A percentile compares a stretch with the other conserved stretches of the same genome.
Conservation (phyloP, 305 asterid genomes). For the Fraxinus latifolia region DNA sequence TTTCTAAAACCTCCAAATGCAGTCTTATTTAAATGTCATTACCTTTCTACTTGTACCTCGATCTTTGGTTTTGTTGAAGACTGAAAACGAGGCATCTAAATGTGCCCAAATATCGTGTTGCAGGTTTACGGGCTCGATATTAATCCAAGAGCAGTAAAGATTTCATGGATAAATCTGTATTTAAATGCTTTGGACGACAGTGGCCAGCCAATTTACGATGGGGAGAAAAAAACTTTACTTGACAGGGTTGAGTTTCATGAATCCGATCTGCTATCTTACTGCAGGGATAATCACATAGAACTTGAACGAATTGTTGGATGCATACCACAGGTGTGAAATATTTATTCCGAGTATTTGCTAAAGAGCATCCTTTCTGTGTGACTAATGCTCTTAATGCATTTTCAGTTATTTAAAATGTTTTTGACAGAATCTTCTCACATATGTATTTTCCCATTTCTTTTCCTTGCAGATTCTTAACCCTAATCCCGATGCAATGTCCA, state of each 20-base stretch:
- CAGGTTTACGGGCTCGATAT: constrained; percentile 99
- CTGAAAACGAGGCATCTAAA: constrained; percentile 12
- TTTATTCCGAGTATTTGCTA: constrained; percentile 5
- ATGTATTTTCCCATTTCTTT: not conserved
- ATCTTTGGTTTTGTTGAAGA: constrained; percentile 7
- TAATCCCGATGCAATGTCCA: constrained; percentile 99
- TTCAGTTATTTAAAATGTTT: not conserved
- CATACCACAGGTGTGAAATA: constrained; percentile 82
- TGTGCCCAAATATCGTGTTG: constrained; percentile 24
- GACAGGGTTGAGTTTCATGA: constrained; percentile 94
- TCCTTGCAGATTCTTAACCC: constrained; percentile 79
- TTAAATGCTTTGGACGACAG: constrained; percentile 88
- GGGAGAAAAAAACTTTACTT: constrained; percentile 75
- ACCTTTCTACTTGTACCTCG: not conserved
- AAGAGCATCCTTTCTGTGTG: constrained; percentile 5
- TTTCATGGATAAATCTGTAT: constrained; percentile 96
- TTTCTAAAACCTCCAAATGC: constrained; percentile 15
- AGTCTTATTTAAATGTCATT: not conserved
- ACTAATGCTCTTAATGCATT: not conserved
- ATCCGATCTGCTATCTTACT: constrained; percentile 90
- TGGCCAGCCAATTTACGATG: constrained; percentile 82
- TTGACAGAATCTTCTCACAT: not conserved
- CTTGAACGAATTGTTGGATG: constrained; percentile 97
- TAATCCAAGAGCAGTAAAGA: constrained; percentile 94
- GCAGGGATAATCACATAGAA: constrained; percentile 81